Conservation (phyloP, 2,329 filamentous ascomycete genomes). For the Fusarium sp. region DNA sequence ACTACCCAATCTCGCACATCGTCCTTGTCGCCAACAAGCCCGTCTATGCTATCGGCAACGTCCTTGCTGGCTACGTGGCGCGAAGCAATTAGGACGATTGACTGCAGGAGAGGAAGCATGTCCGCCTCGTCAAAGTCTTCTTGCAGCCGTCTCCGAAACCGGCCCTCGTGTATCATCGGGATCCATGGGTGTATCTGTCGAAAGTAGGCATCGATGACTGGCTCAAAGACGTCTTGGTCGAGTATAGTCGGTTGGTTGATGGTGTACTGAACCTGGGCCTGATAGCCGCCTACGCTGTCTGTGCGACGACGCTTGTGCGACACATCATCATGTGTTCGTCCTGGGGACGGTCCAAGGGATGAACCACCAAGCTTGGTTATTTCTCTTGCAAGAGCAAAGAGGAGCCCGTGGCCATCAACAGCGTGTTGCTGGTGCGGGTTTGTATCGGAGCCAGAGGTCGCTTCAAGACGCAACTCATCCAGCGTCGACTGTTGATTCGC, state of each 20-base stretch:
- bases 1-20: constrained; percentile 14
- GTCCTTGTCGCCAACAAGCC: background rate
- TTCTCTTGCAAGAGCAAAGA: constrained; percentile 25
- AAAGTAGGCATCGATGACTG: constrained; percentile 29
- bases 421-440: background rate
- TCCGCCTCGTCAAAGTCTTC: constrained; percentile 8
- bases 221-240: constrained; percentile 11
- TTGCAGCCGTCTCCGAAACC: constrained; percentile 18
- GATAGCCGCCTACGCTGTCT: background rate
- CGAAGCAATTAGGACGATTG: constrained; percentile 21
- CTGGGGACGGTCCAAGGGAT: background rate
- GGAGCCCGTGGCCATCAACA: background rate
- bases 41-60: background rate
- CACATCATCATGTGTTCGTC: background rate
- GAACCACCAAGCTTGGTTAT: constrained; percentile 8
- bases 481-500: constrained; percentile 25
- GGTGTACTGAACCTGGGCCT: background rate
- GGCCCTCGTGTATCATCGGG: constrained; percentile 26
- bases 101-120: constrained; percentile 12
- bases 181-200: constrained; percentile 33
- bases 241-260: constrained; percentile 5
- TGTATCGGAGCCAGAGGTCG: background rate
- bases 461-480: constrained; percentile 3
- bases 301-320: constrained; percentile 17
- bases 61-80: constrained; percentile 5